Conservation (phyloP, 2,329 filamentous ascomycete genomes). For the Colletotrichum sansevieriae region DNA sequence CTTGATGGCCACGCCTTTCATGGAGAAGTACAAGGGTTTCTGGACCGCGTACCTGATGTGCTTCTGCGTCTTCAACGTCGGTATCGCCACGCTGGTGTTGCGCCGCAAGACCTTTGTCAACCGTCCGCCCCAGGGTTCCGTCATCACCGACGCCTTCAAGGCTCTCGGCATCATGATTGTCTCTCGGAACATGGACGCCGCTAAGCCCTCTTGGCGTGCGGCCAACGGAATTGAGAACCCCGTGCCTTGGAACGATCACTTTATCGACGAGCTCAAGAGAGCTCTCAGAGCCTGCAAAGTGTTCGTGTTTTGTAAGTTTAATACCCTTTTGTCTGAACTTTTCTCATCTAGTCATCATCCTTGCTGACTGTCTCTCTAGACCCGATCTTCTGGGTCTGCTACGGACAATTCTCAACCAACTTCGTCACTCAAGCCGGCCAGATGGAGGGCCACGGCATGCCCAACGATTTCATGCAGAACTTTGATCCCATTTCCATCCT, state of each 20-base stretch:
- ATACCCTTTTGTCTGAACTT: background rate
- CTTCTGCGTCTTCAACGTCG: slow-evolving; percentile 70
- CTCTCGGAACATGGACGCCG: slow-evolving; percentile 64
- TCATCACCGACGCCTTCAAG: slow-evolving; percentile 75
- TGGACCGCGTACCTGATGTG: slow-evolving; percentile 72
- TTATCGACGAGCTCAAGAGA: slow-evolving; percentile 80
- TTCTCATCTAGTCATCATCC: too few species aligned
- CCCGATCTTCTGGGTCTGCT: slow-evolving; percentile 76
- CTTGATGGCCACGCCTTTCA: slow-evolving; percentile 74
- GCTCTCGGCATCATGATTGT: slow-evolving; percentile 56
- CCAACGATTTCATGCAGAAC: slow-evolving; percentile 79
- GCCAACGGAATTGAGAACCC: slow-evolving; percentile 58
- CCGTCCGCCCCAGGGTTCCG: slow-evolving; percentile 69
- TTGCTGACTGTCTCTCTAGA: slow-evolving; percentile 46
- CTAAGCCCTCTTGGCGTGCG: slow-evolving; percentile 75
- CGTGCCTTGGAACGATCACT: slow-evolving; percentile 75
- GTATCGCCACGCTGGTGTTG: slow-evolving; percentile 55
- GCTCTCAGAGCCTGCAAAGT: slow-evolving; percentile 76
- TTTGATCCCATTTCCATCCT: slow-evolving; percentile 78
- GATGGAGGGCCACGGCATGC: slow-evolving; percentile 73
- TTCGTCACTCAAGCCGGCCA: slow-evolving; percentile 72
- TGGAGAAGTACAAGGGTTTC: slow-evolving; percentile 77
- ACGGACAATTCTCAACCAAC: slow-evolving; percentile 76
- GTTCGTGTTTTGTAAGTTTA: slow-evolving; percentile 67
- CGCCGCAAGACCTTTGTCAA: slow-evolving; percentile 62